These are phyloP conservation scores for Phytophthora syringae DNA, from an alignment of 352 stramenopile species.

Conservation along the genomic window DNA sequence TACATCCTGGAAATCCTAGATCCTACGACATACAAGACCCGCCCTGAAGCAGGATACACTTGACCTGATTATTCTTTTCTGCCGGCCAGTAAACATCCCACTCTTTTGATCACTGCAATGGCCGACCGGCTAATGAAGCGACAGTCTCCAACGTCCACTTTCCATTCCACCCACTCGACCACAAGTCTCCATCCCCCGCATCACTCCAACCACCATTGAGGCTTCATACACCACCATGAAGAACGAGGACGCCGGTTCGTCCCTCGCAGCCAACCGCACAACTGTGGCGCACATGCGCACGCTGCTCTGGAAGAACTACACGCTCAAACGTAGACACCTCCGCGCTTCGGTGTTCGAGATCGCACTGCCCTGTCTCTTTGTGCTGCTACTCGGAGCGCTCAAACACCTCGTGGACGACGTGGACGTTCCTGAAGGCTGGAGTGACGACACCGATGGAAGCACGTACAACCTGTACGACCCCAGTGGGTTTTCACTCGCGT, in stretches of 20 bases:
- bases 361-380: slow-evolving; percentile 55
- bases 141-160: background rate
- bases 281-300: slow-evolving; percentile 34
- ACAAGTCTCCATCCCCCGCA: background rate
- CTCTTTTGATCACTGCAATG: background rate
- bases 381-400: slow-evolving; percentile 55
- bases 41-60: no score
- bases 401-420: slow-evolving; percentile 59
- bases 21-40: no score
- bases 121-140: no score
- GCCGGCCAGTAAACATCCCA: background rate
- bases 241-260: slow-evolving; percentile 3
- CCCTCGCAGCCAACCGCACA: slow-evolving; percentile 15
- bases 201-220: background rate
- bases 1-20: no score
- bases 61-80: no score
- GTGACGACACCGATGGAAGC: slow-evolving; percentile 29
- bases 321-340: slow-evolving; percentile 61
- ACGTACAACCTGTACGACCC: slow-evolving; percentile 58
- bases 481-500: slow-evolving; percentile 30
- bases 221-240: slow-evolving; percentile 7
- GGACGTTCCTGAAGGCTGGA: slow-evolving; percentile 57
- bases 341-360: slow-evolving; percentile 56
- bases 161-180: background rate
- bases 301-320: slow-evolving; percentile 72